Percentiles rank a stretch among this genome's conserved stretches.
These are phyloP conservation scores for Nemania serpens DNA, from an alignment of 2,329 filamentous ascomycete genomes.

Conservation along the genomic window DNA sequence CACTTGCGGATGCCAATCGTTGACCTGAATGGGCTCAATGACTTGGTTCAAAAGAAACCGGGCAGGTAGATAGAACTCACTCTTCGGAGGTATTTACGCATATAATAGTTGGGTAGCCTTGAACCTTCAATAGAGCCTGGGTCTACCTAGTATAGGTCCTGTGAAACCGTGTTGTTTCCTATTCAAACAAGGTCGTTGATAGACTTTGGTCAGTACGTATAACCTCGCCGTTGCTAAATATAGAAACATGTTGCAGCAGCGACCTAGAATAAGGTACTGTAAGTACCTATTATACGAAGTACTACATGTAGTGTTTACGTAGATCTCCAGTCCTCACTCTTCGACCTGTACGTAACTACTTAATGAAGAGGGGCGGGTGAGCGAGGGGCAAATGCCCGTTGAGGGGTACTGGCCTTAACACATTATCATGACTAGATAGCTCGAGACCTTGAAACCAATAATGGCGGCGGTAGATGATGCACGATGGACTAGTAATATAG, in stretches of 20 bases:
- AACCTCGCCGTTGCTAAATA: constrained; percentile 9
- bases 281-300: too few species aligned
- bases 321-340: background rate
- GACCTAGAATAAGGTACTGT: background rate
- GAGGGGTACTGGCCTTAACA: background rate
- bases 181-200: too few species aligned
- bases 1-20: too few species aligned
- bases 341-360: background rate
- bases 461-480: constrained; percentile 16
- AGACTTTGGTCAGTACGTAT: background rate
- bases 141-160: too few species aligned
- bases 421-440: background rate
- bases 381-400: background rate
- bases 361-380: background rate
- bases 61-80: too few species aligned
- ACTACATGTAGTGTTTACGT: too few species aligned
- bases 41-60: too few species aligned
- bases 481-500: background rate
- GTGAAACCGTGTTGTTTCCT: background rate
- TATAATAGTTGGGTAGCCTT: too few species aligned
- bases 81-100: too few species aligned
- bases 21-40: too few species aligned
- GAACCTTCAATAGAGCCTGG: too few species aligned
- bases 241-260: constrained; percentile 9
- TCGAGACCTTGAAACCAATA: background rate